A percentile compares a stretch with the other conserved stretches of the same genome.
phyloP scores from a whole-genome alignment of 2,329 filamentous ascomycete genomes.

The Xylariaceae sp. region DNA sequence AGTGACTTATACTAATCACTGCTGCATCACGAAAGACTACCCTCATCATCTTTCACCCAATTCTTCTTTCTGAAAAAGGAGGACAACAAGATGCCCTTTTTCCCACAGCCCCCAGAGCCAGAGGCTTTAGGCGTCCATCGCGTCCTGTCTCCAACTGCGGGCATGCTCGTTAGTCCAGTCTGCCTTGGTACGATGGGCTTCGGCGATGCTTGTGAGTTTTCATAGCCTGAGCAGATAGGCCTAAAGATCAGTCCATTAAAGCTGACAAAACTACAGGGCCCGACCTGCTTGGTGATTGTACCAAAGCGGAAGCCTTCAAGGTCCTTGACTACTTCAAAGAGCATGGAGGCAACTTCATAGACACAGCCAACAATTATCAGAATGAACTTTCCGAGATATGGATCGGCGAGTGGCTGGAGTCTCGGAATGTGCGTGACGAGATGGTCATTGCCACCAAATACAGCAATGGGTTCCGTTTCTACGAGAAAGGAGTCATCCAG shows the following conservation, averaged over 20 bases:
- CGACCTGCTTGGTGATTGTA: constrained; percentile 4
- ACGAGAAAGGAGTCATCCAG: constrained; percentile 9
- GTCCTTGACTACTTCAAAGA: constrained; percentile 49
- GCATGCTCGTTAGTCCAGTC: constrained; percentile 6
- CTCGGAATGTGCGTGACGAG: constrained; percentile 45
- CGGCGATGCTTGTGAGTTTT: constrained; percentile 2
- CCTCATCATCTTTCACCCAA: no score
- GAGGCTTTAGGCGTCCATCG: constrained; percentile 6
- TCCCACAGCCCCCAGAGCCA: constrained; percentile 6
- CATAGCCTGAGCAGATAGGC: no score
- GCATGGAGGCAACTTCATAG: constrained; percentile 64
- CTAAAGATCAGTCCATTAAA: neutral
- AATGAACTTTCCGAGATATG: constrained; percentile 51
- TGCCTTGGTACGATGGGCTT: constrained; percentile 7
- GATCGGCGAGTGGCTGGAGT: constrained; percentile 53
- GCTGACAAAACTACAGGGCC: neutral
- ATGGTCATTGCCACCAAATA: constrained; percentile 55
- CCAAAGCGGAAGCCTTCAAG: constrained; percentile 6
- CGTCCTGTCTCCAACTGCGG: constrained; percentile 5
- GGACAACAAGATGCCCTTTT: constrained; percentile 5
- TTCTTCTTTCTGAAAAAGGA: no score
- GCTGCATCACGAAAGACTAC: no score
- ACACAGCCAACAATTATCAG: constrained; percentile 57
- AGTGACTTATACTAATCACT: no score
- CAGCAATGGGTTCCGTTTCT: constrained; percentile 10